Evolutionary conservation across 2,329 filamentous ascomycete species (phyloP), one percentile per base, ranked within the genome.

Genomic region (Monilinia laxa): DNA sequence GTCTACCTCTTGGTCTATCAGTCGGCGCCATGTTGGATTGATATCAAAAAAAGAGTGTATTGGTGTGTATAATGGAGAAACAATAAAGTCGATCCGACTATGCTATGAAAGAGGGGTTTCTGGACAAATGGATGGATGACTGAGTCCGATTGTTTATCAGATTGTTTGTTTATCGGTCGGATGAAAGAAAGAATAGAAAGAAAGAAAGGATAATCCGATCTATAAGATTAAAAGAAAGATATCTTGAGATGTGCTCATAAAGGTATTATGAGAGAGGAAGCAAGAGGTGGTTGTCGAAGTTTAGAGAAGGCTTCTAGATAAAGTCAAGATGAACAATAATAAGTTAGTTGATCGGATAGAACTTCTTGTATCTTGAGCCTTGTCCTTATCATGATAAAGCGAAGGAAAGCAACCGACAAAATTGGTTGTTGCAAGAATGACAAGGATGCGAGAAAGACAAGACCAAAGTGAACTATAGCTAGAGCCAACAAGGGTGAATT

Each of bases 1-100:
- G 64, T 67, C 58, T 69, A 56, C 63, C 71, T 70, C 72, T 70
- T 4, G 69, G 64, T 67, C 58, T 69, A 56, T 60, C 55, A 23
- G 63, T 55, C 12, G 69, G 65, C 6, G 72, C 66, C 69, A 71
- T 74, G 62, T 45, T 28, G n/a, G 16, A 42, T 45, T 12, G 3
- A 38, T 23, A 6, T 18, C 35, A 3, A 12, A 51, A 14, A 10
- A 20, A 51, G 31, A 25, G 20, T 11, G 4, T 51, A 25, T 16
- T 11, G 3, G 38, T 40, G 12, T 40, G 38, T 14, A 14, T 40
- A 14, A 40, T 23, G 16, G 1, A 4, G 7, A 35, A 51, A 14
- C 4, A 18, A 23, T 45, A 10, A 23, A 9, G 45, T 20, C 3
- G 25, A 59, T 49, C 18, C 10, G 57, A 49, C 16, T 18, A 25